Conservation (phyloP, 768 basidiomycete species). For the Asterophora lycoperdoides region DNA sequence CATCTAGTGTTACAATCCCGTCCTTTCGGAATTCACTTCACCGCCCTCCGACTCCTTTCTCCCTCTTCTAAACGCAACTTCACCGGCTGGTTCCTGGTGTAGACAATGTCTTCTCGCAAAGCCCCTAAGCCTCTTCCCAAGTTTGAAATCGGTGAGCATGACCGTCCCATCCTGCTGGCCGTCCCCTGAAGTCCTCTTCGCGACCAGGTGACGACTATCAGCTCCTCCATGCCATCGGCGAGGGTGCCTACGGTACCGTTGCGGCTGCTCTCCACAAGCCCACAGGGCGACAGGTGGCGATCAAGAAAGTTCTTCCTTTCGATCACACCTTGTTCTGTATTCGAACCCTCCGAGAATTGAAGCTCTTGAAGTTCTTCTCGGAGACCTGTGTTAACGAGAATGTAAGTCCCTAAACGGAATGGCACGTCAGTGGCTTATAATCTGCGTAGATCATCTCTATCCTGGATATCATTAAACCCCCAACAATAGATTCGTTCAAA, state of each 20-base stretch:
- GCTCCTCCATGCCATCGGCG: constrained; percentile 69
- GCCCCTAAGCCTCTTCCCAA: constrained; percentile 62
- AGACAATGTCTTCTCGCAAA: constrained; percentile 54
- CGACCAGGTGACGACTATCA: constrained; percentile 65
- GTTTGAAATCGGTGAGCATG: constrained; percentile 58
- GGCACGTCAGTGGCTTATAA: constrained; percentile 5
- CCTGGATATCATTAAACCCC: constrained; percentile 84
- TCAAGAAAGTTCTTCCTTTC: constrained; percentile 94
- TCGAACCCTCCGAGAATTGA: constrained; percentile 86
- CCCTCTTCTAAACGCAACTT: constrained; percentile 22
- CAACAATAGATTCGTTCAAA: constrained; percentile 69
- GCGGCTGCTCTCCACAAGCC: constrained; percentile 84
- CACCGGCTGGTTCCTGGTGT: constrained; percentile 51
- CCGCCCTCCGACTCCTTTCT: constrained; percentile 22
- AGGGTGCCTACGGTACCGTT: constrained; percentile 89
- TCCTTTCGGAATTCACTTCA: constrained; percentile 25
- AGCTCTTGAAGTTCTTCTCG: constrained; percentile 82
- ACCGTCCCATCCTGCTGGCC: neutral
- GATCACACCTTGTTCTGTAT: constrained; percentile 92
- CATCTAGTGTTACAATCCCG: constrained; percentile 20
- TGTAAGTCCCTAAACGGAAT: constrained; percentile 32
- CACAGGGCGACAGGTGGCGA: constrained; percentile 80
- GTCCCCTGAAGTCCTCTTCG: neutral
- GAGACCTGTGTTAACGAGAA: constrained; percentile 80
- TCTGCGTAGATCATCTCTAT: constrained; percentile 78